Conservation (phyloP, 805 yeast genomes). For the Kazachstania bromeliacearum region DNA sequence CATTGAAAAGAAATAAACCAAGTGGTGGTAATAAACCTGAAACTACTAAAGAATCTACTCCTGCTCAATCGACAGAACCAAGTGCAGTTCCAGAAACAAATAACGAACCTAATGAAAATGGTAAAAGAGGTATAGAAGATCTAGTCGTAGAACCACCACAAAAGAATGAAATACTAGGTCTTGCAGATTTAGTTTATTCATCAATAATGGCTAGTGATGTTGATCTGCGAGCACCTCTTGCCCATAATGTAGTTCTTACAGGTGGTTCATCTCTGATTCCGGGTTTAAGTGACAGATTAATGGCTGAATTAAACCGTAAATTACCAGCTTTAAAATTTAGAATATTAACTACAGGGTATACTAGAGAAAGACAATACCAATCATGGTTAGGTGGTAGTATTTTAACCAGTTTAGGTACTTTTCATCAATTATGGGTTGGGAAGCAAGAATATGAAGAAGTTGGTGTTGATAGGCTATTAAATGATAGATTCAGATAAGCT, state of each 20-base stretch:
- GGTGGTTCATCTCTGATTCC: slow-evolving; percentile 79
- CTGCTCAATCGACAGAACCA: slow-evolving; percentile 16
- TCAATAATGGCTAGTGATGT: slow-evolving; percentile 54
- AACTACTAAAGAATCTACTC: slow-evolving; percentile 23
- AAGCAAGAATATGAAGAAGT: slow-evolving; percentile 80
- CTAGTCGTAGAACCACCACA: slow-evolving; percentile 5
- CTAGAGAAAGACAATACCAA: slow-evolving; percentile 67
- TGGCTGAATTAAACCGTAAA: slow-evolving; percentile 53
- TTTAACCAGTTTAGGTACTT: slow-evolving; percentile 78
- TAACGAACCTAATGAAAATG: slow-evolving; percentile 20
- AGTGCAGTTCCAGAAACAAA: slow-evolving; percentile 13
- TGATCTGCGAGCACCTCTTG: slow-evolving; percentile 74
- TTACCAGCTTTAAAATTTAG: slow-evolving; percentile 84
- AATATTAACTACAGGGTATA: slow-evolving; percentile 70
- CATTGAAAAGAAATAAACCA: slow-evolving; percentile 49
- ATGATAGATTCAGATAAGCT: slow-evolving; percentile 67
- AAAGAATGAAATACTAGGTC: slow-evolving; percentile 32
- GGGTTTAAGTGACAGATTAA: slow-evolving; percentile 68
- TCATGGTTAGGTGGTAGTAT: slow-evolving; percentile 93
- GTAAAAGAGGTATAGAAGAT: slow-evolving; percentile 22
- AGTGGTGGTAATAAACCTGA: slow-evolving; percentile 24
- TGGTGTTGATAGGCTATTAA: slow-evolving; percentile 71
- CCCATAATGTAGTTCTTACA: slow-evolving; percentile 79
- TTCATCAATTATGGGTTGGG: slow-evolving; percentile 92
- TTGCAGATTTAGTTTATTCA: slow-evolving; percentile 55